Percentiles rank a stretch among this genome's conserved stretches.
phyloP scores from a whole-genome alignment of 148 eudicot species.

The Chenopodium album region DNA sequence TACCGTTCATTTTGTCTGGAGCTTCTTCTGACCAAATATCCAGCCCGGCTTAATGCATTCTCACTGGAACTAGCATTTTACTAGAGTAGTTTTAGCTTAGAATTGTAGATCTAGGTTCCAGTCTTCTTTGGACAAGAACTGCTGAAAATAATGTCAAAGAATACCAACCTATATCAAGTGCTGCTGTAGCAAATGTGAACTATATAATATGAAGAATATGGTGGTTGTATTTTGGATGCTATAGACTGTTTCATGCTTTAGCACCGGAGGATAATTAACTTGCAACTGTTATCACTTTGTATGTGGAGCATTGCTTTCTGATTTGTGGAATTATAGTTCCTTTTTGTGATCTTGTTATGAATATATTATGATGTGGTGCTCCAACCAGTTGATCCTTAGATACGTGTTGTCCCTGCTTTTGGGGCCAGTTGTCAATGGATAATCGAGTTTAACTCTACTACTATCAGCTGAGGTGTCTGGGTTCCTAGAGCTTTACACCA shows the following conservation, averaged over 20 bases:
- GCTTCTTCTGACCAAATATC: conserved; percentile 7
- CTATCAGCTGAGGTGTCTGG: background rate
- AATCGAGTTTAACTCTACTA: background rate
- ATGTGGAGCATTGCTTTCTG: background rate
- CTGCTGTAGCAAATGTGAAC: background rate
- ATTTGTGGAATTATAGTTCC: background rate
- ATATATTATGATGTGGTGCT: background rate
- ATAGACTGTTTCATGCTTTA: background rate
- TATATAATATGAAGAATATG: background rate
- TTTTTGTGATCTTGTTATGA: background rate
- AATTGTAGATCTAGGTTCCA: background rate
- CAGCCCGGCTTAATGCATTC: background rate
- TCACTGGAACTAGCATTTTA: background rate
- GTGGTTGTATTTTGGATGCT: background rate
- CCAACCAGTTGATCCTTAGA: background rate
- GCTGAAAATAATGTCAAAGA: background rate
- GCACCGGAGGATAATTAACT: background rate
- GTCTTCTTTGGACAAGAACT: background rate
- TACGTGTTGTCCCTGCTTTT: background rate
- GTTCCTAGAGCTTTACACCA: background rate
- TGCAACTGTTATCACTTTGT: background rate
- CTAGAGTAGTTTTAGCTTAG: background rate
- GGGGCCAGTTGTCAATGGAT: background rate
- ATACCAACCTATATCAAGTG: background rate
- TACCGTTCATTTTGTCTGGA: background rate